Base-by-base conservation (phyloP, 176 grass and related monocot species). In the Pharus latifolius region DNA sequence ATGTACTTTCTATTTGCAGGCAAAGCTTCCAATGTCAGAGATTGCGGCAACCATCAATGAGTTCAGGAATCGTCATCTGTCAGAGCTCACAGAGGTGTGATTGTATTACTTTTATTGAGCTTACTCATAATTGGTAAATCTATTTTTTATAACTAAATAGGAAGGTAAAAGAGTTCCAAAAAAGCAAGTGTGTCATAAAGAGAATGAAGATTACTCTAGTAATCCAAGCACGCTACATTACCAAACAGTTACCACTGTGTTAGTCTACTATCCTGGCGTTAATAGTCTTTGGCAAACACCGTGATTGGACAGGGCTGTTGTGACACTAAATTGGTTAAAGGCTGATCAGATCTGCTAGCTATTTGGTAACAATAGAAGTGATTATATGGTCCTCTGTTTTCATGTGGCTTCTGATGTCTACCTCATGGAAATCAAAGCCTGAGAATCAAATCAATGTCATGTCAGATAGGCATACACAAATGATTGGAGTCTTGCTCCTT, bases 21-120 rank as follows among this genome's bases (percentile, higher is more conserved):
- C 90, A 60, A 99, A 99, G 78, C 78, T 94, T 70, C 95, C 95
- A 56, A 94, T 73, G 78, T 91, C 95, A 54, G 90, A 99, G 84
- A 99, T 99, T 58, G 90, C 91, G 48, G 75, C 91, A 69, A 91
- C 90, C 42, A 88, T 99, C 72, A 94, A 79, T 69, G 95, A 99
- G 59, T 99, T 94, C 58, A 83, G 95, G 67, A 85, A 42, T 49
- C 90, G 95, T 64, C 95, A 99, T 88, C 80, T 99, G 52, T 94
- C 95, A 63, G 95, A 99, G 59, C 84, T 99, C 3, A 88, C 90
- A 14, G 95, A 99, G 95, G 90, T 99, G 53, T 83, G 38, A 60
- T 65, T 41, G 32, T 27, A 26, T 56, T 17, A 65, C 25, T 25
- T 44, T 72, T 34, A 15, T 18, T 81, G 16, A 54, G 42, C 20